phyloP scores from a whole-genome alignment of 306 rosid genomes.

The Vigna reflexopilosa region DNA sequence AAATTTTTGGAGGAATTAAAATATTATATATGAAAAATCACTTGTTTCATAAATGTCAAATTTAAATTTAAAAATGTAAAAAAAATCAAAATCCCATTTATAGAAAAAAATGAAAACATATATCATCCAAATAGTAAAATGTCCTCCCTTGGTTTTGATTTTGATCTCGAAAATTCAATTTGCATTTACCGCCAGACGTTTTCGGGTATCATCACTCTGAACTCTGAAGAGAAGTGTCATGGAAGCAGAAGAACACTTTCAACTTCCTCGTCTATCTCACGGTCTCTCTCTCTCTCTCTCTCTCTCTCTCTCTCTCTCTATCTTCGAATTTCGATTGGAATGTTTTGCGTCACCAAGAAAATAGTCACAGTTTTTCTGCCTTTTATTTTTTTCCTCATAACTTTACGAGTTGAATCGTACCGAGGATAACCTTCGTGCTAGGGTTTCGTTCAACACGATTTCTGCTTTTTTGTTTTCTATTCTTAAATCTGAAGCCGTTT shows the following conservation, averaged over 20 bases:
- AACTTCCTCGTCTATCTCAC: constrained; percentile 37
- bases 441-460: constrained; percentile 39
- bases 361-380: background rate
- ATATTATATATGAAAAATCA: no score
- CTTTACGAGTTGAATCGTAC: background rate
- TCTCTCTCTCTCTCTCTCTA: constrained; percentile 44
- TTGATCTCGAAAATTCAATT: constrained; percentile 22
- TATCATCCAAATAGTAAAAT: no score
- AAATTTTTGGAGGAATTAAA: no score
- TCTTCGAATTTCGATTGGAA: constrained; percentile 36
- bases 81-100: background rate
- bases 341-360: background rate
- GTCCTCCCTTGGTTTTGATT: no score
- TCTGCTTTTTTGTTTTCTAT: background rate
- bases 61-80: no score
- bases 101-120: background rate
- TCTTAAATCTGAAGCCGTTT: constrained; percentile 18
- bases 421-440: background rate
- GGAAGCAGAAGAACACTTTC: constrained; percentile 37
- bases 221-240: background rate
- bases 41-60: no score
- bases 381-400: background rate
- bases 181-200: constrained; percentile 52
- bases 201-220: constrained; percentile 14
- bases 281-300: constrained; percentile 44